Evolutionary conservation across 768 basidiomycete species (phyloP).

Genomic region (Xerocomellus dryophilus): DNA sequence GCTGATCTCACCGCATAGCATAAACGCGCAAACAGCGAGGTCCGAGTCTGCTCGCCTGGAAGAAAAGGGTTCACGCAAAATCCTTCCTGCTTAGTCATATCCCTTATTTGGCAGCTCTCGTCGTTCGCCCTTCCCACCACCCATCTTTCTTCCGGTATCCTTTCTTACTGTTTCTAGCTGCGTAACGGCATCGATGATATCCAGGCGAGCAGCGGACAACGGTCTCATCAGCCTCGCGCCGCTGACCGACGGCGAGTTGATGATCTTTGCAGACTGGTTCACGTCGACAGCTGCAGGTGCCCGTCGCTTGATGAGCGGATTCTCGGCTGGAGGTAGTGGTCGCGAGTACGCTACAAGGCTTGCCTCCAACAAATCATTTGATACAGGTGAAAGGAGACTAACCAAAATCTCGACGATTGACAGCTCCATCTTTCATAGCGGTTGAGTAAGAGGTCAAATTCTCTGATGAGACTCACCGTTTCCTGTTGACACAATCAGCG

Average conservation of each 20-base stretch:
- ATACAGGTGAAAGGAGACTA: slow-evolving; percentile 34
- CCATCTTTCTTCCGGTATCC: background rate
- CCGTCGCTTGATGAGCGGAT: slow-evolving; percentile 35
- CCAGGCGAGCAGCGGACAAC: slow-evolving; percentile 33
- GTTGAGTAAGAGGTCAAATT: background rate
- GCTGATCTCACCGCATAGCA: slow-evolving; percentile 34
- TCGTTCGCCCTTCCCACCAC: slow-evolving; percentile 3
- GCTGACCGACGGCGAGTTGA: slow-evolving; percentile 13
- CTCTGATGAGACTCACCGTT: background rate
- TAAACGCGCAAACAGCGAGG: slow-evolving; percentile 32
- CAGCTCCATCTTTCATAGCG: slow-evolving; percentile 25
- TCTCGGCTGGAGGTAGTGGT: slow-evolving; percentile 40
- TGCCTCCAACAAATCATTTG: slow-evolving; percentile 6
- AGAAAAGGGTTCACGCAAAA: slow-evolving; percentile 18
- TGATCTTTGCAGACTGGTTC: background rate
- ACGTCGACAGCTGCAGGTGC: no score
- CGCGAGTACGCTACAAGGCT: slow-evolving; percentile 38
- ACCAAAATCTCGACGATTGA: slow-evolving; percentile 36
- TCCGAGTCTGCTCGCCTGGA: slow-evolving; percentile 4
- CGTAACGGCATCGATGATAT: slow-evolving; percentile 15
- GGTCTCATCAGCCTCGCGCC: slow-evolving; percentile 28
- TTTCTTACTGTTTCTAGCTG: background rate
- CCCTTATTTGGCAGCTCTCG: slow-evolving; percentile 19
- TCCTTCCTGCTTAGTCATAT: slow-evolving; percentile 23
- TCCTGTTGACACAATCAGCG: background rate